phyloP scores from a whole-genome alignment of 306 rosid species.

The Vicia faba region DNA sequence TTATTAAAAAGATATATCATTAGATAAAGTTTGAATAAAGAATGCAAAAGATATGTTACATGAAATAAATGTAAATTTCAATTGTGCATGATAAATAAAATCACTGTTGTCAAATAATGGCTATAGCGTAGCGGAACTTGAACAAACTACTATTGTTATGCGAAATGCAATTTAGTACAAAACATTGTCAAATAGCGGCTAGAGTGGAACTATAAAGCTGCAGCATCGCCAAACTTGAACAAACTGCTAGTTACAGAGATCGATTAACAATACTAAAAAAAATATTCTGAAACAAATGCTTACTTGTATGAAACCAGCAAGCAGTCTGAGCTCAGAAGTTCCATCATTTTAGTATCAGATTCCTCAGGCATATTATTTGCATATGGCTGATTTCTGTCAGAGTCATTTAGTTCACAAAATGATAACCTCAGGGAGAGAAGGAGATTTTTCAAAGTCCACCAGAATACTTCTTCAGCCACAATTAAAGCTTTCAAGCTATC shows the following conservation, averaged over 20 bases:
- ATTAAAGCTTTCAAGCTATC: slow-evolving; percentile 50
- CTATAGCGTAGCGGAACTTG: neutral
- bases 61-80: neutral
- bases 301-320: slow-evolving; percentile 57
- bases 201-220: neutral
- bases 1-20: neutral
- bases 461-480: slow-evolving; percentile 57
- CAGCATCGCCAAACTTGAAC: neutral
- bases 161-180: neutral
- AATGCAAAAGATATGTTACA: neutral
- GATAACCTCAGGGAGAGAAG: slow-evolving; percentile 55
- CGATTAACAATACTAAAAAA: neutral
- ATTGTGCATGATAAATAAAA: slow-evolving; percentile 25
- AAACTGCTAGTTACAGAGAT: neutral
- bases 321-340: slow-evolving; percentile 48
- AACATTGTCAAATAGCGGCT: neutral
- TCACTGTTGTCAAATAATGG: neutral
- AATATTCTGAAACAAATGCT: slow-evolving; percentile 34
- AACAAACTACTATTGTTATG: neutral
- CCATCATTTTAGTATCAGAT: slow-evolving; percentile 36
- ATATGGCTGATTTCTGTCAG: slow-evolving; percentile 29
- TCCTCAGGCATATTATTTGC: slow-evolving; percentile 27
- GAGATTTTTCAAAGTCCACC: slow-evolving; percentile 57
- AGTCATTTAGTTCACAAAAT: slow-evolving; percentile 42
- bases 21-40: neutral